Evolutionary conservation across 2,329 filamentous ascomycete genomes (phyloP).

Genomic region (Dothideomycetidae sp.): DNA sequence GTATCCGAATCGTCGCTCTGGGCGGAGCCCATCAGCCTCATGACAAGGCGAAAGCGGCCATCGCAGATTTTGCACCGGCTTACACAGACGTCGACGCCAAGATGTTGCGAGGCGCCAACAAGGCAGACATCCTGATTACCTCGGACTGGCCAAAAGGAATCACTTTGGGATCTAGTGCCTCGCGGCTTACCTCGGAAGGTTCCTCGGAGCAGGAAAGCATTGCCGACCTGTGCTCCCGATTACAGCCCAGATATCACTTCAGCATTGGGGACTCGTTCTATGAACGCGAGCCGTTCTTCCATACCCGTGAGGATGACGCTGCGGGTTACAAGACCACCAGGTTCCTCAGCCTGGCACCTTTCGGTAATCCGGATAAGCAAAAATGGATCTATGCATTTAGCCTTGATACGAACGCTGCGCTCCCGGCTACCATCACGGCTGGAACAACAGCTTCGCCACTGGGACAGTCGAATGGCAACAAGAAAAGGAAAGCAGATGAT

Average conservation of each 20-base stretch:
- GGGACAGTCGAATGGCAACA: slow-evolving; percentile 28
- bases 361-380: slow-evolving; percentile 59
- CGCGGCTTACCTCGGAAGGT: slow-evolving; percentile 31
- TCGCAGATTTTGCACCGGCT: slow-evolving; percentile 41
- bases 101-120: slow-evolving; percentile 58
- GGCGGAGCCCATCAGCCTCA: slow-evolving; percentile 44
- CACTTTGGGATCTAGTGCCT: slow-evolving; percentile 51
- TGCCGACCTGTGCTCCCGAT: slow-evolving; percentile 58
- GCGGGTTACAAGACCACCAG: slow-evolving; percentile 55
- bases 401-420: slow-evolving; percentile 49
- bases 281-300: slow-evolving; percentile 86
- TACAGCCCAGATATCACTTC: slow-evolving; percentile 91
- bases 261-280: slow-evolving; percentile 61
- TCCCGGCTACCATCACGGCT: slow-evolving; percentile 45
- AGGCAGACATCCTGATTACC: slow-evolving; percentile 76
- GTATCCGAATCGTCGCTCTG: slow-evolving; percentile 72
- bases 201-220: slow-evolving; percentile 48
- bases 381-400: slow-evolving; percentile 62
- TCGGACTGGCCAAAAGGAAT: slow-evolving; percentile 70
- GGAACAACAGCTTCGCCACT: slow-evolving; percentile 70
- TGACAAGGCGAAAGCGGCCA: slow-evolving; percentile 28
- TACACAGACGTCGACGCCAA: slow-evolving; percentile 27
- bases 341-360: slow-evolving; percentile 78
- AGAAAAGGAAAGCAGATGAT: slow-evolving; percentile 36
- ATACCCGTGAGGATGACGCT: slow-evolving; percentile 39